Evolutionary conservation across 768 basidiomycete species (phyloP).

Genomic region (Collybiopsis confluens): DNA sequence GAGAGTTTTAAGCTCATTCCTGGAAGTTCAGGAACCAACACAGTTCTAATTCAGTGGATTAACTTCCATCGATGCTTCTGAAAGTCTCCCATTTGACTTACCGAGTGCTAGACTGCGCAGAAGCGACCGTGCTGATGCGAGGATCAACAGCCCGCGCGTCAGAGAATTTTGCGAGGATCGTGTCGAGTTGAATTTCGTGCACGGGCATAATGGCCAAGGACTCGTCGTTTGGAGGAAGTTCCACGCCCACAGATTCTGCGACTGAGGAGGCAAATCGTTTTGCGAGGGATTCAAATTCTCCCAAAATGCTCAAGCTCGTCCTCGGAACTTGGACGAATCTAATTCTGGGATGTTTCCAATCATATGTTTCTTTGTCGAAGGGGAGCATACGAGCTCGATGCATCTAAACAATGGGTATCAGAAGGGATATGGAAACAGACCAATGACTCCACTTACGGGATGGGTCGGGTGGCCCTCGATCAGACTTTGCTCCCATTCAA

Average conservation of each 20-base stretch:
- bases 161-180: conserved; percentile 38
- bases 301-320: conserved; percentile 32
- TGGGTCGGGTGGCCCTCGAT: conserved; percentile 59
- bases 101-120: conserved; percentile 54
- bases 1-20: conserved; percentile 46
- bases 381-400: conserved; percentile 46
- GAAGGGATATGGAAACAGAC: background rate
- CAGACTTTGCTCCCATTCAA: conserved; percentile 57
- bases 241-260: conserved; percentile 22
- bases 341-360: conserved; percentile 52
- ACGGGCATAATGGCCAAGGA: conserved; percentile 41
- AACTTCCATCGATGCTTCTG: conserved; percentile 1
- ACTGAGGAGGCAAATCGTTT: conserved; percentile 29
- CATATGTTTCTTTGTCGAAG: conserved; percentile 29
- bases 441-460: conserved; percentile 32
- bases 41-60: conserved; percentile 27
- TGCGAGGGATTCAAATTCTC: conserved; percentile 37
- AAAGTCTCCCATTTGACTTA: conserved; percentile 14
- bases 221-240: conserved; percentile 19
- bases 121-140: conserved; percentile 36
- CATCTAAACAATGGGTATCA: conserved; percentile 35
- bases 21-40: conserved; percentile 40
- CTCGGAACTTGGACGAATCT: conserved; percentile 41
- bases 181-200: conserved; percentile 49
- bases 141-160: conserved; percentile 36